Evolutionary conservation across 495 filamentous ascomycete genomes (phyloP).

Genomic region (Lophiotrema nucula): DNA sequence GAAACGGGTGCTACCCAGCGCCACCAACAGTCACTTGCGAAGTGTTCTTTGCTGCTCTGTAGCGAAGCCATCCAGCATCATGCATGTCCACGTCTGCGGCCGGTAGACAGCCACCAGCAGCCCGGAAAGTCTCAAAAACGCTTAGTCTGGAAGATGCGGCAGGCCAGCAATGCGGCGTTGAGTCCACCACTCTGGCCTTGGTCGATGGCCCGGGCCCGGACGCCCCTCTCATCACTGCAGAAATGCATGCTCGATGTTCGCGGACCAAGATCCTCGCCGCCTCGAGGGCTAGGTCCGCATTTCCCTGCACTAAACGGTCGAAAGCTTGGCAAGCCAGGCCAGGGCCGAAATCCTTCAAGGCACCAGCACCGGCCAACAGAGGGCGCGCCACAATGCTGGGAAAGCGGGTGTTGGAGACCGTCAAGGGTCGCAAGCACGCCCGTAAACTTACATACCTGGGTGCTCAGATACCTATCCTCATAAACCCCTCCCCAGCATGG

Average conservation of each 20-base stretch:
- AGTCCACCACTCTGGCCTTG: not conserved
- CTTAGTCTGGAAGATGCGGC: not conserved
- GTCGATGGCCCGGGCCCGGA: not conserved
- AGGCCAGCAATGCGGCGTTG: not conserved
- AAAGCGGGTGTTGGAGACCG: slow-evolving; percentile 29
- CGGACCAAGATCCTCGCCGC: slow-evolving; percentile 13
- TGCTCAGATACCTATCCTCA: slow-evolving; percentile 27
- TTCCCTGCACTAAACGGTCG: slow-evolving; percentile 33
- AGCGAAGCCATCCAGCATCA: slow-evolving; percentile 3
- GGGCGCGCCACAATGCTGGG: slow-evolving; percentile 31
- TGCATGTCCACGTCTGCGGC: slow-evolving; percentile 17
- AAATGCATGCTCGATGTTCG: not conserved
- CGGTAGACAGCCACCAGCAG: slow-evolving; percentile 12
- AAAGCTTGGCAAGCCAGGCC: slow-evolving; percentile 25
- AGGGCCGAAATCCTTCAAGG: slow-evolving; percentile 34
- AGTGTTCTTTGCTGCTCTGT: not conserved
- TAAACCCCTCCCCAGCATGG: slow-evolving; percentile 22
- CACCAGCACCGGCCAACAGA: slow-evolving; percentile 31
- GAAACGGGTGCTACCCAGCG: slow-evolving; percentile 11
- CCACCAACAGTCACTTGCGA: slow-evolving; percentile 14
- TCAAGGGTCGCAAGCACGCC: slow-evolving; percentile 10
- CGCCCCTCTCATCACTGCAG: slow-evolving; percentile 2
- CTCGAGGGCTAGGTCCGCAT: not conserved
- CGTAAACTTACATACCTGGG: slow-evolving; percentile 23
- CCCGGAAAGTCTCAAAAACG: no score